Conservation (phyloP, 371 early-diverging fungal species). For the Mucor lusitanicus region DNA sequence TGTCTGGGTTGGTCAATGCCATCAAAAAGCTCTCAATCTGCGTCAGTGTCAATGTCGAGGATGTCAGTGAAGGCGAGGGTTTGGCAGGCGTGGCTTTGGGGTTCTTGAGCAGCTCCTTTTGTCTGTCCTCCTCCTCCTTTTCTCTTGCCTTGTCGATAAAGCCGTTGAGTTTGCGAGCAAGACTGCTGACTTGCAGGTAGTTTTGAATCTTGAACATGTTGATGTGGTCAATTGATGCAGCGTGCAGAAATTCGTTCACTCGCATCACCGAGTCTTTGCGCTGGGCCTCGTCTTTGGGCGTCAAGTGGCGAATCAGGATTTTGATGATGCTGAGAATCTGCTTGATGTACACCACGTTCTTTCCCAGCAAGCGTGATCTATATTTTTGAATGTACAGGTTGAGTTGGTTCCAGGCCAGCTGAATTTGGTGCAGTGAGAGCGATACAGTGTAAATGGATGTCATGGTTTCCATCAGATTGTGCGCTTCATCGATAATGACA, state of each 20-base stretch:
- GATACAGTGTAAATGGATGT: conserved; percentile 60
- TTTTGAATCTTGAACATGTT: conserved; percentile 82
- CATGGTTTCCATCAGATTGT: conserved; percentile 81
- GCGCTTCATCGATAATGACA: conserved; percentile 92
- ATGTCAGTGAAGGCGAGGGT: conserved; percentile 3
- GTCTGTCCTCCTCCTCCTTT: conserved; percentile 31
- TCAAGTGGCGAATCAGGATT: conserved; percentile 30
- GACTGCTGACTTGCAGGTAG: conserved; percentile 70
- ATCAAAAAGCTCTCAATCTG: conserved; percentile 61
- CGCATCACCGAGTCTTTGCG: conserved; percentile 42
- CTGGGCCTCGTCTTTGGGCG: conserved; percentile 6
- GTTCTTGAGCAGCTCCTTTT: conserved; percentile 10
- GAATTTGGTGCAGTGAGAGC: conserved; percentile 49
- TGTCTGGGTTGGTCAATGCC: conserved; percentile 62
- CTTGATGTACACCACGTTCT: conserved; percentile 77
- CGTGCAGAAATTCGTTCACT: conserved; percentile 75
- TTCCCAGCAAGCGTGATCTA: conserved; percentile 67
- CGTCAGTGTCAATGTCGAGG: conserved; percentile 50
- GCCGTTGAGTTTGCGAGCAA: conserved; percentile 75
- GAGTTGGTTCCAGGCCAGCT: conserved; percentile 57
- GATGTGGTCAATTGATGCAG: conserved; percentile 75
- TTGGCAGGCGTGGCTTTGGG: conserved; percentile 9
- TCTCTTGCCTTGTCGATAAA: conserved; percentile 53
- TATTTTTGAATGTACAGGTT: conserved; percentile 74
- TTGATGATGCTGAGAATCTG: conserved; percentile 62